Conservation (phyloP, 2,329 filamentous ascomycete genomes). For the Davidsoniella eucalypti region DNA sequence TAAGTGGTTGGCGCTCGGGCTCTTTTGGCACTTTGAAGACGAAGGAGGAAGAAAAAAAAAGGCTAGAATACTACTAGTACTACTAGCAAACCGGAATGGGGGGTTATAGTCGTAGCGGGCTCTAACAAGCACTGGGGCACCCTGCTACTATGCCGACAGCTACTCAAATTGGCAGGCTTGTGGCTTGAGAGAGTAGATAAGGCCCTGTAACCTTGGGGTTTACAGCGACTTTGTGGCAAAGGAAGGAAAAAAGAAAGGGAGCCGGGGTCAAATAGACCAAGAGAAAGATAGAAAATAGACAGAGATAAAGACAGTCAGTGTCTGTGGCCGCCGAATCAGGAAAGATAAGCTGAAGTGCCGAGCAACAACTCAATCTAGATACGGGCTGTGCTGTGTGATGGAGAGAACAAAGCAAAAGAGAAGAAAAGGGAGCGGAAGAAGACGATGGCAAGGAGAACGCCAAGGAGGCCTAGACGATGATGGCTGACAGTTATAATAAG, state of each 20-base stretch:
- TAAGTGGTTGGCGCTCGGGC: neutral
- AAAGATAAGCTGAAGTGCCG: neutral
- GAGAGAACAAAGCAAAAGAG: neutral
- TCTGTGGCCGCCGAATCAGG: too few relatives aligned
- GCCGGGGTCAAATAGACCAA: conserved; percentile 8
- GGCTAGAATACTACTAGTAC: neutral
- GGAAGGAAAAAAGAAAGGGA: conserved; percentile 12
- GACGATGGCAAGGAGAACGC: neutral
- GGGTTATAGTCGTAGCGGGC: neutral
- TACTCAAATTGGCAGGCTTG: too few relatives aligned
- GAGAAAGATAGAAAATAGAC: conserved; percentile 9
- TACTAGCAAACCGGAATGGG: too few relatives aligned
- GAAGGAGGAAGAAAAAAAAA: conserved; percentile 7
- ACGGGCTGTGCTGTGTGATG: too few relatives aligned
- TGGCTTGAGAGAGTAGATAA: neutral
- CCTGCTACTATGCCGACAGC: too few relatives aligned
- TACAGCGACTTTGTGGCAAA: neutral
- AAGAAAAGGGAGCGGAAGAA: neutral
- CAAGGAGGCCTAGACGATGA: neutral
- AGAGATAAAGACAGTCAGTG: conserved; percentile 10
- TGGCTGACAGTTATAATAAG: too few relatives aligned
- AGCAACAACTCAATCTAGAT: neutral
- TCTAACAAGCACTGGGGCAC: too few relatives aligned
- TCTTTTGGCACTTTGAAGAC: conserved; percentile 1
- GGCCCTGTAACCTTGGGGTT: too few relatives aligned